Evolutionary conservation across 257 asterid species (phyloP), one percentile per base, ranked within the genome.

Genomic region (Misopates orontium): DNA sequence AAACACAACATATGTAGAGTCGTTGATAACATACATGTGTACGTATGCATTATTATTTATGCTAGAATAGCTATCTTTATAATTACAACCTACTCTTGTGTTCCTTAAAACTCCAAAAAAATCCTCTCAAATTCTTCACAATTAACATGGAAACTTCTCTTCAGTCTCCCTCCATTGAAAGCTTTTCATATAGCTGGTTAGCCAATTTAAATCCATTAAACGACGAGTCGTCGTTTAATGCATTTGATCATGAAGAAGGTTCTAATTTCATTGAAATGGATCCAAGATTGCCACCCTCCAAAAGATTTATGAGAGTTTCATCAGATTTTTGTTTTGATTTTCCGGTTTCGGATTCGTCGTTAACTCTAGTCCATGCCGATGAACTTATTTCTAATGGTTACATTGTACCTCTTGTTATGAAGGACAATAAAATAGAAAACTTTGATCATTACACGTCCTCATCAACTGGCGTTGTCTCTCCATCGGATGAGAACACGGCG

Each of bases 211-310:
- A 78, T 39, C 77, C 84, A 2, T 50, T 82, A 3, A 20, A 42
- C 4, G 75, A 78, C 22, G 72, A 76, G 10, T 71, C 77, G 3
- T 68, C 67, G 24, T 28, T 65, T 25, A 49, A 72, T 13, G 57
- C 74, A 18, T 68, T 78, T 15, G 80, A 73, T 51, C 70, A 68
- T 17, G 91, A 81, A 25, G 88, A 88, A 59, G 74, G 88, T 25
- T 82, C 84, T 28, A 28, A 28, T 28, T 91, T 88, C 80, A 89
- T 91, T 39, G 98, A 91, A 56, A 91, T 91, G 98, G 98, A 91
- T 70, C 98, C 98, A 2, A 75, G 83, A 61, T 36, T 85, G 73
- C 88, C 98, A 19, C 91, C 95, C 0, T 91, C 96, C 8, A 79
- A 84, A 78, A 78, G 98, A 64, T 89, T 91, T 67, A 76, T 82